These are phyloP conservation scores for Clitopilus passeckerianus DNA, from an alignment of 768 basidiomycete genomes.

Conservation along the genomic window DNA sequence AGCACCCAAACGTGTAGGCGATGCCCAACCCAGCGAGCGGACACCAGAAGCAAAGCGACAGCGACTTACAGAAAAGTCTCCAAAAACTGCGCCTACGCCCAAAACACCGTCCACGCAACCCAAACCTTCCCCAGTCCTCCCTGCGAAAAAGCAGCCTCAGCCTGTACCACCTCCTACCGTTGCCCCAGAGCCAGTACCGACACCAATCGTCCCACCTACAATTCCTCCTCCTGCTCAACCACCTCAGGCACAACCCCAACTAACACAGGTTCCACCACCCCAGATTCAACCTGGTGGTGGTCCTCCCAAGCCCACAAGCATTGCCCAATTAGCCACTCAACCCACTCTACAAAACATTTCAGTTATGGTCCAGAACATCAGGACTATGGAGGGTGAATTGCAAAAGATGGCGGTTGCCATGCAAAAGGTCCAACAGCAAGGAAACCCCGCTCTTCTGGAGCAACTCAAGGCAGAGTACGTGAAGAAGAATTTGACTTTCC, in stretches of 20 bases:
- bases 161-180: neutral
- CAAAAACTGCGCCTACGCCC: conserved; percentile 15
- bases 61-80: conserved; percentile 21
- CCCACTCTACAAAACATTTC: neutral
- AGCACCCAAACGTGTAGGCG: conserved; percentile 40
- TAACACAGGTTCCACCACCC: conserved; percentile 8
- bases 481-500: conserved; percentile 6
- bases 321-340: conserved; percentile 6
- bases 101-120: conserved; percentile 17
- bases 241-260: conserved; percentile 4
- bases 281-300: neutral
- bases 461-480: conserved; percentile 9
- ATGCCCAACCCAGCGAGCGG: conserved; percentile 23
- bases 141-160: neutral
- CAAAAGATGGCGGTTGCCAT: conserved; percentile 9
- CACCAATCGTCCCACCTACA: neutral
- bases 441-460: conserved; percentile 12
- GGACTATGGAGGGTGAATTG: conserved; percentile 8
- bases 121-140: conserved; percentile 13
- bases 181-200: neutral
- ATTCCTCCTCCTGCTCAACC: neutral
- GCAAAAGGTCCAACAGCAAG: conserved; percentile 10
- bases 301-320: neutral
- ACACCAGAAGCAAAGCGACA: conserved; percentile 45
- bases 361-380: conserved; percentile 6